Conservation (phyloP, 2,329 filamentous ascomycete genomes). For the Fusarium sp. region DNA sequence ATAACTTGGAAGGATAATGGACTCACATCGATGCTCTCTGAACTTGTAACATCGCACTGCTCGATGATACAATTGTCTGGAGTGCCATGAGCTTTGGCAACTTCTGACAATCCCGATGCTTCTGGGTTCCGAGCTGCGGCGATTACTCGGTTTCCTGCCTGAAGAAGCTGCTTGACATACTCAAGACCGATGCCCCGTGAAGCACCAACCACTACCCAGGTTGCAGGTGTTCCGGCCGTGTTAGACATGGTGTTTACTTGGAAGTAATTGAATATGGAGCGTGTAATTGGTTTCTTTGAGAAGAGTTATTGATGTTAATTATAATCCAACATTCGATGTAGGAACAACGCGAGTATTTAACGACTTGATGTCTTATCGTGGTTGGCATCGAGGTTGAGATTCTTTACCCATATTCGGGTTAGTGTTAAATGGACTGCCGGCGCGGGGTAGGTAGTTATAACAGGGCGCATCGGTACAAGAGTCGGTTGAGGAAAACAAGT, state of each 20-base stretch:
- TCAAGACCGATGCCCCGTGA: background rate
- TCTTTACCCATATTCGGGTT: background rate
- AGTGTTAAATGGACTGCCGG: accelerated
- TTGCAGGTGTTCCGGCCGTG: accelerated
- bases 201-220: background rate
- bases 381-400: accelerated
- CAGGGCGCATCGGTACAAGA: background rate
- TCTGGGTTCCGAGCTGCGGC: background rate
- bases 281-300: accelerated
- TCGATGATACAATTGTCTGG: background rate
- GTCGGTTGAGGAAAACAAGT: accelerated
- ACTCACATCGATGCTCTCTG: background rate
- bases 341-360: background rate
- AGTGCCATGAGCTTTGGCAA: accelerated
- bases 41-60: background rate
- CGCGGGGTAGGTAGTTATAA: background rate
- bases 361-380: no score
- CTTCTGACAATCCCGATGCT: accelerated
- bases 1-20: accelerated
- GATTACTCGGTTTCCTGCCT: accelerated
- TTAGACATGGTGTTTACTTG: background rate
- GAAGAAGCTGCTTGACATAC: background rate
- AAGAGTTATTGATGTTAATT: background rate
- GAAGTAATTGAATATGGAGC: accelerated
- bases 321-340: accelerated